These are phyloP conservation scores for Curvularia lunata DNA, from an alignment of 2,329 filamentous ascomycete species.

Conservation along the genomic window DNA sequence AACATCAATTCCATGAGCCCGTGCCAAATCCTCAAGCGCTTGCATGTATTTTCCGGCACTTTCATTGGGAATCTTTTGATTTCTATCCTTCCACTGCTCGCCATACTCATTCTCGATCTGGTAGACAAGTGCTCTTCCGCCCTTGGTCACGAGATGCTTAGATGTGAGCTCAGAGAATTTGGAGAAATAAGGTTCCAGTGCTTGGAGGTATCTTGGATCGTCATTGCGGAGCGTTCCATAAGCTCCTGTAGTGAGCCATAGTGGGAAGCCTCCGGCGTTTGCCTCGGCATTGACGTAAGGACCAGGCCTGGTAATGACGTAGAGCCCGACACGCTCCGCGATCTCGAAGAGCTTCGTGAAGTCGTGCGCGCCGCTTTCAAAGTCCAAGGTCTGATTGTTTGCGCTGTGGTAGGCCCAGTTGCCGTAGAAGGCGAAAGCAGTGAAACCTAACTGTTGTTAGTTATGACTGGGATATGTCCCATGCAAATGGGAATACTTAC, in stretches of 20 bases:
- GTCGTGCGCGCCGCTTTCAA: slow-evolving; percentile 60
- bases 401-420: slow-evolving; percentile 59
- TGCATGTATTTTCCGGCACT: slow-evolving; percentile 64
- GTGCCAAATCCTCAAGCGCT: slow-evolving; percentile 59
- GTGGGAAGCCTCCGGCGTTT: slow-evolving; percentile 66
- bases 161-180: slow-evolving; percentile 59
- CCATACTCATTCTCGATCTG: slow-evolving; percentile 65
- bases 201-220: slow-evolving; percentile 59
- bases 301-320: slow-evolving; percentile 63
- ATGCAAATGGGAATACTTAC: neutral
- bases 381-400: slow-evolving; percentile 56
- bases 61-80: slow-evolving; percentile 56
- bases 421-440: slow-evolving; percentile 56
- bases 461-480: neutral
- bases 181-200: slow-evolving; percentile 62
- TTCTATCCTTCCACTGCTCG: slow-evolving; percentile 48
- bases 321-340: slow-evolving; percentile 61
- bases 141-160: slow-evolving; percentile 63
- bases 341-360: slow-evolving; percentile 60
- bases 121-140: slow-evolving; percentile 62
- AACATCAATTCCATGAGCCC: slow-evolving; percentile 64
- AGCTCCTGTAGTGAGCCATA: slow-evolving; percentile 67
- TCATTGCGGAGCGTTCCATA: slow-evolving; percentile 62
- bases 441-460: slow-evolving; percentile 50
- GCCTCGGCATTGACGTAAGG: slow-evolving; percentile 70